Evolutionary conservation across 2,329 filamentous ascomycete species (phyloP).

Genomic region (Alternaria triticimaculans): DNA sequence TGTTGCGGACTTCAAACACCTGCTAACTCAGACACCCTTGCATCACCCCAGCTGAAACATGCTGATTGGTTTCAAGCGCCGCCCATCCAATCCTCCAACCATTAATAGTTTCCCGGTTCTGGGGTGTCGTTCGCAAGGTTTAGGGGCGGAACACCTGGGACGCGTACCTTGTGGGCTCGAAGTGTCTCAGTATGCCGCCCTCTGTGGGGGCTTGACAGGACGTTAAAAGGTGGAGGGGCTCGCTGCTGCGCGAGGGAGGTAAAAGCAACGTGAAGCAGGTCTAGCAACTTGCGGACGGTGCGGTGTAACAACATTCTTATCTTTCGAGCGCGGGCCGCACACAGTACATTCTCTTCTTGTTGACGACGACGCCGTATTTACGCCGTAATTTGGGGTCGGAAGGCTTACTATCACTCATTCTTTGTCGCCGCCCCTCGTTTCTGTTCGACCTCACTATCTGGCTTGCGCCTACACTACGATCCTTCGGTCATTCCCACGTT

Average conservation of each 20-base stretch:
- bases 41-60: conserved; percentile 5
- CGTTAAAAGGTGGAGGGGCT: not conserved
- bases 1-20: conserved; percentile 5
- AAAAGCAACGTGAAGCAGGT: not conserved
- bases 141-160: not conserved
- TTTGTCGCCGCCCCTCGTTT: not conserved
- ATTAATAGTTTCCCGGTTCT: not conserved
- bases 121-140: not conserved
- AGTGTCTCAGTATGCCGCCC: conserved; percentile 1
- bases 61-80: conserved; percentile 7
- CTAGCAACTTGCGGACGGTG: not conserved
- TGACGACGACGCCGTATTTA: not conserved
- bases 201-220: not conserved
- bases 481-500: not conserved
- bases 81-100: not conserved
- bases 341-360: not conserved
- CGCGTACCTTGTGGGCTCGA: not conserved
- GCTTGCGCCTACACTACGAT: not conserved
- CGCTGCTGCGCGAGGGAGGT: not conserved
- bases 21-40: conserved; percentile 3
- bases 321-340: not conserved
- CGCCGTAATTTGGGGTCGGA: not conserved
- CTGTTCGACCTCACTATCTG: not conserved
- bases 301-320: not conserved
- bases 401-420: not conserved